These are phyloP conservation scores for Nymphaea thermarum DNA, from an alignment of 164 flowering plant species.

Conservation along the genomic window DNA sequence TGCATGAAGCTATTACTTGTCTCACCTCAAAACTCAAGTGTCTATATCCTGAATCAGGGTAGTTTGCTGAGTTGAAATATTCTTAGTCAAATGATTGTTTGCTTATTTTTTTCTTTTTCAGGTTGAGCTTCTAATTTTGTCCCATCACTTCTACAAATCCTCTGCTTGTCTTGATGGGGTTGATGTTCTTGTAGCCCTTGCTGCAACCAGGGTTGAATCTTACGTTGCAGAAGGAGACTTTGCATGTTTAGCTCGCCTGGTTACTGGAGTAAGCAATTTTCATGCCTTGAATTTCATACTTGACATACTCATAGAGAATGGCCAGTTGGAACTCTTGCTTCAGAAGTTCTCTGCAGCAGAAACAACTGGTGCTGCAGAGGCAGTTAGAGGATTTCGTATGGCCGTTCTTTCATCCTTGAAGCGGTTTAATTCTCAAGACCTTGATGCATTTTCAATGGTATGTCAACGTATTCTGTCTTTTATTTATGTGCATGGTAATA, in stretches of 20 bases:
- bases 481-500: not conserved
- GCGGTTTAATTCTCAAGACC: conserved; percentile 82
- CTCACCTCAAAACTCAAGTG: not conserved
- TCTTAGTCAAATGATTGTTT: not conserved
- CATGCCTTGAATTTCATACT: conserved; percentile 92
- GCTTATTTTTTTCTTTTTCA: conserved; percentile 11
- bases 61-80: not conserved
- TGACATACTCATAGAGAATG: conserved; percentile 93
- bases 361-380: conserved; percentile 61
- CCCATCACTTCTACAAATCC: conserved; percentile 96
- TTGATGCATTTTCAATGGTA: conserved; percentile 92
- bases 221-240: conserved; percentile 98
- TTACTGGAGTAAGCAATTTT: conserved; percentile 96
- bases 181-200: conserved; percentile 97
- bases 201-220: conserved; percentile 94
- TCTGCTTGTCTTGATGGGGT: conserved; percentile 99
- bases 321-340: conserved; percentile 88
- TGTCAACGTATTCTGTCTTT: conserved; percentile 9
- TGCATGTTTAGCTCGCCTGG: conserved; percentile 89
- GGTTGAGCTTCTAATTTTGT: conserved; percentile 97
- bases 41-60: not conserved
- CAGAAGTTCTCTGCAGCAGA: conserved; percentile 91
- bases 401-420: conserved; percentile 88
- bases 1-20: too few species aligned
- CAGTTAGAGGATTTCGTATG: conserved; percentile 91